Percentiles rank a stretch among this genome's conserved stretches.
phyloP scores from a whole-genome alignment of 139 green algal genomes.

The Haematococcus sp. region DNA sequence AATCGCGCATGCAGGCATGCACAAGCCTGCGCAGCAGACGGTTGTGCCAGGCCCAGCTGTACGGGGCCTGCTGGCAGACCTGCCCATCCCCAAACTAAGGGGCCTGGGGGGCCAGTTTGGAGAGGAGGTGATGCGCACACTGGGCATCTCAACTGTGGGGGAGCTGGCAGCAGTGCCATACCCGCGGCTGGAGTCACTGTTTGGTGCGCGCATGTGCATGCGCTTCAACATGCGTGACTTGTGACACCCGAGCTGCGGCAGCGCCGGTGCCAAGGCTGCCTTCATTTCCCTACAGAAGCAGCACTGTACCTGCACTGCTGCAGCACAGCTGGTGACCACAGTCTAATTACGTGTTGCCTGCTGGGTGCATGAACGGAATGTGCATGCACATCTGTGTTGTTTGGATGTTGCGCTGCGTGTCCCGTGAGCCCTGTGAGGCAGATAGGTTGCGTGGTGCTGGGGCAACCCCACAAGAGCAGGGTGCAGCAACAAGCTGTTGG shows the following conservation, averaged over 20 bases:
- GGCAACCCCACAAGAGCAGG: too few species aligned
- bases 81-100: constrained; percentile 66
- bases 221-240: constrained; percentile 3
- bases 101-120: constrained; percentile 79
- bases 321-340: too few species aligned
- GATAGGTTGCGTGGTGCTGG: too few species aligned
- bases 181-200: constrained; percentile 41
- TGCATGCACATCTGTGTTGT: too few species aligned
- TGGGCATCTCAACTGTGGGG: constrained; percentile 62
- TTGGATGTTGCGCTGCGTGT: too few species aligned
- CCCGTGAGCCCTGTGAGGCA: too few species aligned
- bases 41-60: constrained; percentile 62
- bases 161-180: constrained; percentile 63
- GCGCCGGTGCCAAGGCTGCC: constrained; percentile 14
- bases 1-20: constrained; percentile 55
- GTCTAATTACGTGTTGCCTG: too few species aligned
- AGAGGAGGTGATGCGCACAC: constrained; percentile 34
- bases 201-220: constrained; percentile 37
- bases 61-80: constrained; percentile 50
- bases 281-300: too few species aligned
- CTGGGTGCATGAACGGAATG: too few species aligned
- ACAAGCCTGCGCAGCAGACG: constrained; percentile 88
- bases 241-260: background rate
- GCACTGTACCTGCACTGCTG: too few species aligned
- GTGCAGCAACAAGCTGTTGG: too few species aligned